Conservation (phyloP, 768 basidiomycete genomes). For the Amanita molliuscula region DNA sequence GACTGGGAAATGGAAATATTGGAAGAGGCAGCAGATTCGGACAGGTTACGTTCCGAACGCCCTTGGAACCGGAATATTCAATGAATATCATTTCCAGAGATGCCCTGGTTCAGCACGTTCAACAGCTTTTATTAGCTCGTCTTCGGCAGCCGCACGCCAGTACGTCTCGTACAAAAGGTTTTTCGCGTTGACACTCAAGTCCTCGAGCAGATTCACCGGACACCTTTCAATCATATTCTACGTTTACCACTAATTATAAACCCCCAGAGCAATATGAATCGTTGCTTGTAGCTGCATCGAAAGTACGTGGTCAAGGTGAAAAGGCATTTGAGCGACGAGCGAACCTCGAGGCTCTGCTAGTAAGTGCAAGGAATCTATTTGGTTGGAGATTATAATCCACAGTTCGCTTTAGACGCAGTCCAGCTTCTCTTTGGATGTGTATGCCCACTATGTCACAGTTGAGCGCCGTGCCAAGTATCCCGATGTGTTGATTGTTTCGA, state of each 20-base stretch:
- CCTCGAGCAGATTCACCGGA: constrained; percentile 58
- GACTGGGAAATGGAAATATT: constrained; percentile 70
- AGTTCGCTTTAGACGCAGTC: constrained; percentile 20
- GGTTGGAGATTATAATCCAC: neutral
- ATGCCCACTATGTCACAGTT: constrained; percentile 48
- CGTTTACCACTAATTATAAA: constrained; percentile 75
- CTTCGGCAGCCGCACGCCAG: constrained; percentile 72
- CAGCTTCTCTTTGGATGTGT: constrained; percentile 43
- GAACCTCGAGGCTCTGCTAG: constrained; percentile 46
- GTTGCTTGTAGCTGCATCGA: constrained; percentile 68
- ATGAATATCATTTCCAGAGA: constrained; percentile 21
- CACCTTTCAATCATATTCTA: constrained; percentile 79
- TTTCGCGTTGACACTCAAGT: neutral
- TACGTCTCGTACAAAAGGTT: constrained; percentile 17
- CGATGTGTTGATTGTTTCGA: constrained; percentile 43
- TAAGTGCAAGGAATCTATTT: constrained; percentile 18
- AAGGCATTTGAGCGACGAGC: constrained; percentile 60
- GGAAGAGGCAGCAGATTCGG: constrained; percentile 31
- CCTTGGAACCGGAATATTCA: neutral
- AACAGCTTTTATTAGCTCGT: constrained; percentile 51
- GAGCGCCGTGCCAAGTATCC: constrained; percentile 55
- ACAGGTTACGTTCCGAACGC: constrained; percentile 27
- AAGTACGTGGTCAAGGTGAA: constrained; percentile 48
- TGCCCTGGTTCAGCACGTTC: constrained; percentile 37
- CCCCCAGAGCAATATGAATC: constrained; percentile 70